A percentile compares a stretch with the other conserved stretches of the same genome.
phyloP scores from a whole-genome alignment of 2,329 filamentous ascomycete genomes.

The Aspergillus fischeri region DNA sequence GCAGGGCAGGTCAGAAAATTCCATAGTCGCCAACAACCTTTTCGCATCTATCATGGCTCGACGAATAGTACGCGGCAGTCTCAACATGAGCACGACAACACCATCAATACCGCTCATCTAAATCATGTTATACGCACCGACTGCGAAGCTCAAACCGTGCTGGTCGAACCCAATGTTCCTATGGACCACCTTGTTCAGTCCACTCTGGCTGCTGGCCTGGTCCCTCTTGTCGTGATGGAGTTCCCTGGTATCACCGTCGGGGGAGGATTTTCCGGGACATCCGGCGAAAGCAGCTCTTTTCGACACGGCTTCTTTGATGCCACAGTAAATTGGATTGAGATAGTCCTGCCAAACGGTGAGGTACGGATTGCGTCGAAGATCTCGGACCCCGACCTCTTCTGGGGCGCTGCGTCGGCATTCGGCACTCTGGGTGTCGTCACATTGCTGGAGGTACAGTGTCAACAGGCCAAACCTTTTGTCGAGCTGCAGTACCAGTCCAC shows the following conservation, averaged over 20 bases:
- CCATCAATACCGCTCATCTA: conserved; percentile 64
- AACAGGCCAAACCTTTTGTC: conserved; percentile 53
- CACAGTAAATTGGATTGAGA: conserved; percentile 59
- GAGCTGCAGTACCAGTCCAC: conserved; percentile 59
- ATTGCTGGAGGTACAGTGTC: conserved; percentile 55
- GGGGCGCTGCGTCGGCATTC: conserved; percentile 55
- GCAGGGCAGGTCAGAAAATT: conserved; percentile 32
- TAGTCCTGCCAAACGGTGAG: conserved; percentile 58
- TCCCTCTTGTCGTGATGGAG: conserved; percentile 65
- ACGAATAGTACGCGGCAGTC: conserved; percentile 69
- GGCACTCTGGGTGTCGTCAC: conserved; percentile 61
- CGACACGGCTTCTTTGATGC: conserved; percentile 63
- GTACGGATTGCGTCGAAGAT: conserved; percentile 46
- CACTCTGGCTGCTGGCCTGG: conserved; percentile 51
- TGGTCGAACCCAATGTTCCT: conserved; percentile 67
- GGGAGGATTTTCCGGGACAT: conserved; percentile 63
- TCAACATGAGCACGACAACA: conserved; percentile 40
- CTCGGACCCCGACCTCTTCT: conserved; percentile 53
- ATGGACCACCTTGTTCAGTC: conserved; percentile 62
- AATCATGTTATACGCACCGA: conserved; percentile 61
- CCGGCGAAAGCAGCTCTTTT: conserved; percentile 65
- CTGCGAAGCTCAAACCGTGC: conserved; percentile 46
- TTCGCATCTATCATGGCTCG: conserved; percentile 72
- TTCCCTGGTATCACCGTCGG: conserved; percentile 67
- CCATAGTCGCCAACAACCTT: conserved; percentile 52